Evolutionary conservation across 108 stramenopile genomes (phyloP).

Genomic region (Cyclotella choctawhatcheeana): DNA sequence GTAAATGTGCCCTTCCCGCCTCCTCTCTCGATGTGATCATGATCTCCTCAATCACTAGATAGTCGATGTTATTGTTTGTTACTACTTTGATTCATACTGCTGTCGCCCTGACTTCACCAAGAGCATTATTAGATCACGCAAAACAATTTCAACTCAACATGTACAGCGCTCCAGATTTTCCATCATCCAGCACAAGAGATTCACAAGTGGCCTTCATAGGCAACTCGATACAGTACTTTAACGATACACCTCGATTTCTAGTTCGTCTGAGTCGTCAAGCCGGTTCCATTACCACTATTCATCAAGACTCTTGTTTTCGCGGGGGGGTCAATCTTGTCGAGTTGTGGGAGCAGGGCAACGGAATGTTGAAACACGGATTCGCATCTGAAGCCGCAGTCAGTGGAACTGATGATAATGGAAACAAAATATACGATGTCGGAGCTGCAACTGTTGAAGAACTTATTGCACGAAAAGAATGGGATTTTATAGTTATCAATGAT

Average conservation of each 20-base stretch:
- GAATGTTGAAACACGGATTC: constrained; percentile 64
- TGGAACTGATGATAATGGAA: background rate
- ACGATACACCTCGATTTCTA: constrained; percentile 77
- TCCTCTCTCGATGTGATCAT: too few relatives aligned
- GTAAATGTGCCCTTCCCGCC: too few relatives aligned
- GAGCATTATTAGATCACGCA: background rate
- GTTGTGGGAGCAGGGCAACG: constrained; percentile 67
- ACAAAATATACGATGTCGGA: constrained; percentile 68
- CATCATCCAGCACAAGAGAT: constrained; percentile 13
- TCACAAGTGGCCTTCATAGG: constrained; percentile 64
- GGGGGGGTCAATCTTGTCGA: constrained; percentile 61
- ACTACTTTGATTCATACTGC: too few relatives aligned
- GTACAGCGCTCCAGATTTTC: too few relatives aligned
- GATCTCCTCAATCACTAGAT: too few relatives aligned
- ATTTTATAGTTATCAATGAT: constrained; percentile 82
- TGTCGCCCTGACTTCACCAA: too few relatives aligned
- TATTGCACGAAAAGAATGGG: constrained; percentile 43
- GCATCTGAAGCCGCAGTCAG: constrained; percentile 40
- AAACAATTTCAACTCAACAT: constrained; percentile 5
- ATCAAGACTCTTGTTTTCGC: constrained; percentile 69
- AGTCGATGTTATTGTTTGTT: too few relatives aligned
- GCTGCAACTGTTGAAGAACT: constrained; percentile 61
- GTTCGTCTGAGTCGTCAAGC: constrained; percentile 39
- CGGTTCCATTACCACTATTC: background rate
- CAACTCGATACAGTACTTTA: constrained; percentile 80